Base-by-base conservation (phyloP, 495 filamentous ascomycete genomes). In the Neurospora sp. region DNA sequence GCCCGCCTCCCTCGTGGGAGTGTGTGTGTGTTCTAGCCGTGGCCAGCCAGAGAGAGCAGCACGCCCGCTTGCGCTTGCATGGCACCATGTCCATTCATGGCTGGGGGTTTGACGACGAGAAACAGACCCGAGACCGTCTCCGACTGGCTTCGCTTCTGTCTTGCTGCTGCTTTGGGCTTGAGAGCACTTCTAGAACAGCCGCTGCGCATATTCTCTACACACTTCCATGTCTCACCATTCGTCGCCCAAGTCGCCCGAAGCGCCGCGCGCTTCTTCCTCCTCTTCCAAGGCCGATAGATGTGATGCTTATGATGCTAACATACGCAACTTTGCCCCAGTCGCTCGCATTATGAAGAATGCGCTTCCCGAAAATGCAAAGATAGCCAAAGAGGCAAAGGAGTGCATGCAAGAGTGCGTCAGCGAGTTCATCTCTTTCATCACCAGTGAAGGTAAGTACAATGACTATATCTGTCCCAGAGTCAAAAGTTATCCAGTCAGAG, bases 351-450 rank as follows among this genome's bases (percentile, higher is more conserved):
- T 99, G 96, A 99, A 99, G 82, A 90, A 91, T 72, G 96, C 96
- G 4, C 86, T 99, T 35, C 96, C 96, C 18, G 96, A 99, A 76
- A 99, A 99, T 82, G 96, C 96, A 72, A 99, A 99, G 86, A 99
- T 99, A 75, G 96, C 96, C 54, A 99, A 99, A 79, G 96, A 99
- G 82, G 96, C 96, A 40, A 99, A 99, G 82, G 96, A 99, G 81
- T 99, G 96, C 84, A 98, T 99, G 96, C 96, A 99, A 82, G 96
- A 99, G 85, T 99, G 96, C 79, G 96, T 99, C 74, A 98, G 94
- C 91, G 96, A 99, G 87, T 99, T 98, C 84, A 99, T 99, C 86
- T 98, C 95, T 20, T 99, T 99, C 86, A 99, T 99, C 83, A 99
- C 96, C 38, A 98, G 94, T 82, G 96, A 99, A 88, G 96, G 96